These are phyloP conservation scores for Neurospora sp. DNA, from an alignment of 495 filamentous ascomycete genomes.

Conservation along the genomic window DNA sequence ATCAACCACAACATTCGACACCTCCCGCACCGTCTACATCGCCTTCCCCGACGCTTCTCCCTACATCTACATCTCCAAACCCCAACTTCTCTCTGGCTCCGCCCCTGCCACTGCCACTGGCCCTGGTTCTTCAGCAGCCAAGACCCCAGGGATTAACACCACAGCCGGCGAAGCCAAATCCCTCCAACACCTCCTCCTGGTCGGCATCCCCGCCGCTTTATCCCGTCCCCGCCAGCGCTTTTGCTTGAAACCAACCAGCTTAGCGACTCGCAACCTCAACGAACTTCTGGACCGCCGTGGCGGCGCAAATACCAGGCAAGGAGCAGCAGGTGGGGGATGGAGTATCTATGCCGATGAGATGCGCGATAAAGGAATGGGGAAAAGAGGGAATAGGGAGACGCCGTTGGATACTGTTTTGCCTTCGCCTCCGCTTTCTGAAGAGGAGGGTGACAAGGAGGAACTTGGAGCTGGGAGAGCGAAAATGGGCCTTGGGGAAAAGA, in stretches of 20 bases:
- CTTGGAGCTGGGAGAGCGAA: conserved; percentile 2
- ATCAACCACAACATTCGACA: conserved; percentile 30
- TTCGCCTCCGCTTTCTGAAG: conserved; percentile 25
- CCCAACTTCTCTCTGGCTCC: conserved; percentile 21
- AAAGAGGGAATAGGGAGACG: conserved; percentile 23
- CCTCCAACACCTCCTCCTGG: conserved; percentile 57
- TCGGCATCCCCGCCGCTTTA: conserved; percentile 69
- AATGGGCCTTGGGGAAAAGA: neutral
- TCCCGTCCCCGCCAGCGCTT: conserved; percentile 61
- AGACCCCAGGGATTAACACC: neutral
- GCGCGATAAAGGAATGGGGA: conserved; percentile 25
- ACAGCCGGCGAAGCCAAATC: conserved; percentile 43
- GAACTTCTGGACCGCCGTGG: conserved; percentile 58
- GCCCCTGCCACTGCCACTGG: neutral
- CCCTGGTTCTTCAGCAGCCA: neutral
- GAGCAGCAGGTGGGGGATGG: conserved; percentile 62
- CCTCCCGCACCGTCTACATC: conserved; percentile 59
- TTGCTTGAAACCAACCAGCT: conserved; percentile 49
- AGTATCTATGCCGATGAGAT: conserved; percentile 59
- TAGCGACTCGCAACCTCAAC: conserved; percentile 58
- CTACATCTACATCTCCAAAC: conserved; percentile 58
- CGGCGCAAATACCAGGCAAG: neutral
- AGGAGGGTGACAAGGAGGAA: neutral
- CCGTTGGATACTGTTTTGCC: conserved; percentile 44
- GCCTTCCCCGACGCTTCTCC: conserved; percentile 72